Percentiles rank a stretch among this genome's conserved stretches.
phyloP scores from a whole-genome alignment of 2,329 filamentous ascomycete species.

The Fusarium globosum region DNA sequence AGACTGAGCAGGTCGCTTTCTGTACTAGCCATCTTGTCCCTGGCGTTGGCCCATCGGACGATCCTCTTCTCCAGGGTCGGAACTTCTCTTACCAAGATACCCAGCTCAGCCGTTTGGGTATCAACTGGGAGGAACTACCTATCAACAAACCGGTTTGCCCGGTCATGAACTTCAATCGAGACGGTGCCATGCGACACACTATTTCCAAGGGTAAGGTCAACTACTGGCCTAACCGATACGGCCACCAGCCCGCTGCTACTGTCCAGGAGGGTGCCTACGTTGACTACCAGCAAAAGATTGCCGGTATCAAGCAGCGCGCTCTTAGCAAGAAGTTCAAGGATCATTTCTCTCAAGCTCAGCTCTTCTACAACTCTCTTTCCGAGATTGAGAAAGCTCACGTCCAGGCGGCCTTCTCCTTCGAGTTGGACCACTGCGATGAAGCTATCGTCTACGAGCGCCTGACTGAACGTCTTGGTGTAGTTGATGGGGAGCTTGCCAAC shows the following conservation, averaged over 20 bases:
- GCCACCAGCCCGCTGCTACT: constrained; percentile 73
- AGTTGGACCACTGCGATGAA: constrained; percentile 86
- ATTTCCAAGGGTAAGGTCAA: constrained; percentile 77
- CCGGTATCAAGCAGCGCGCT: constrained; percentile 76
- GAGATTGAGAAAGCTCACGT: constrained; percentile 76
- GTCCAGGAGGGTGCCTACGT: constrained; percentile 73
- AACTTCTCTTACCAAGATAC: constrained; percentile 77
- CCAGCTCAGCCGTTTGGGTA: constrained; percentile 75
- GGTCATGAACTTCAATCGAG: constrained; percentile 80
- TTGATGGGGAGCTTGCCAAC: constrained; percentile 76
- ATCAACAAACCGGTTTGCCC: constrained; percentile 81
- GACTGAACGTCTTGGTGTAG: constrained; percentile 74
- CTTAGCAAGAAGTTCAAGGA: constrained; percentile 81
- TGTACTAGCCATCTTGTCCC: constrained; percentile 84
- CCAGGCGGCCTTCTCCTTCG: constrained; percentile 77
- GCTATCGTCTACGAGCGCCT: constrained; percentile 79
- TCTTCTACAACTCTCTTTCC: constrained; percentile 84
- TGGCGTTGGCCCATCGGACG: constrained; percentile 81
- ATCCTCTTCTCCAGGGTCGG: constrained; percentile 78
- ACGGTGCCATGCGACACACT: constrained; percentile 77
- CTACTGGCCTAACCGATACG: constrained; percentile 70
- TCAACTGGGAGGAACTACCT: constrained; percentile 81
- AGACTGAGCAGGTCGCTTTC: constrained; percentile 87
- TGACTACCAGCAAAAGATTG: constrained; percentile 71
- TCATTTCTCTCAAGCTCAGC: constrained; percentile 80